Base-by-base conservation (phyloP, 23 red algal species). In the Pyropia haitanensis region DNA sequence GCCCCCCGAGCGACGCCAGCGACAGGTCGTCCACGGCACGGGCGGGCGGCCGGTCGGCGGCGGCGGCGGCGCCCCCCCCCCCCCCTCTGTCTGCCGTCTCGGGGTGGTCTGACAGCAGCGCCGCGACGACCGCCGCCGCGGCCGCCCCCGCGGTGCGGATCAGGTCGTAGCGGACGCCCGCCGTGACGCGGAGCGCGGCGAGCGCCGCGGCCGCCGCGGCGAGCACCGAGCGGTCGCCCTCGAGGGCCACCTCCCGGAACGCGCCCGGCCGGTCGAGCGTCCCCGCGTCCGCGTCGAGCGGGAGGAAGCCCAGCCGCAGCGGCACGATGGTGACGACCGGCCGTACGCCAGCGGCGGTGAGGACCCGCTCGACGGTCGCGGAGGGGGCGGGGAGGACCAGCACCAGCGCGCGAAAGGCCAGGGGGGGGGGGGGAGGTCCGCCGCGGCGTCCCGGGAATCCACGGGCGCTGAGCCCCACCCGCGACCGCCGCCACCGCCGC, bases 261-360 rank as follows among this genome's bases (percentile, higher is more conserved):
- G 74, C 72, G 18, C 71, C 73, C 9, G 75, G 75, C 84, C 84
- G 77, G 51, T 78, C 84, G 51, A 89, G 74, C 1, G 84, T 80
- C 30, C 76, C 61, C 9, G 79, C 50, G 52, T 79, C 75, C 15
- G 54, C 73, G 29, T 89, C 84, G 61, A 89, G 74, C 25, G 84
- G 75, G 34, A 89, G 57, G 56, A 89, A 89, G 57, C 81, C 81
- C 22, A 87, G 71, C 24, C 63, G 81, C 6, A 87, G 65, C 1
- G 64, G 39, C 16, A 70, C 71, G n/a, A 77, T 56, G 10, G 60
- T 70, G 4, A 87, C 39, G 5, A 46, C 7, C 13, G 39, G 10
- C 39, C 39, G 39, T 9, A 46, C 39, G 4, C 39, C 39, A 13
- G 7, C 10, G 39, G 39, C 39, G 39, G 10, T 1, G 39, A 46